phyloP scores from a whole-genome alignment of 257 asterid genomes.

The Lavandula angustifolia region DNA sequence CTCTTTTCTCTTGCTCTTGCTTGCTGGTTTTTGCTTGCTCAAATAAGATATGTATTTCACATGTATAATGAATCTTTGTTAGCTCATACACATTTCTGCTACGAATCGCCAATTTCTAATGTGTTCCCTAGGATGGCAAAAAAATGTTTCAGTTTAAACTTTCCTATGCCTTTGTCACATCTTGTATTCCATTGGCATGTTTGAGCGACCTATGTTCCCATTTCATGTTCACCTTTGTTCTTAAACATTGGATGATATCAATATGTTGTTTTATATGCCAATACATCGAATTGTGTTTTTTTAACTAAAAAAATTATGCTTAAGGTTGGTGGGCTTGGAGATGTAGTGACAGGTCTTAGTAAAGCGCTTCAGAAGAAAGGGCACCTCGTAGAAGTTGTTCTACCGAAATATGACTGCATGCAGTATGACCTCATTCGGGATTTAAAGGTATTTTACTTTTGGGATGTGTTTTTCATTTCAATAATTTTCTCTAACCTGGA shows the following conservation, averaged over 20 bases:
- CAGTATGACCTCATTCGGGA: slow-evolving; percentile 60
- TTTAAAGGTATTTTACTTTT: slow-evolving; percentile 56
- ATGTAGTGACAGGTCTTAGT: slow-evolving; percentile 93
- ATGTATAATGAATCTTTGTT: not conserved
- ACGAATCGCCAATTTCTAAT: not conserved
- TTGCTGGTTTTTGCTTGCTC: not conserved
- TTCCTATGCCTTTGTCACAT: slow-evolving; percentile 1
- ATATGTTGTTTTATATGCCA: not conserved
- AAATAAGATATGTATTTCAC: not conserved
- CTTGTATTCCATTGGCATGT: not conserved
- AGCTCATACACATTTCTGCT: not conserved
- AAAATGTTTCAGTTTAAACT: slow-evolving; percentile 3
- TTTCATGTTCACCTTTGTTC: slow-evolving; percentile 15
- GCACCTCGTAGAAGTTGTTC: slow-evolving; percentile 87
- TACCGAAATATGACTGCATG: slow-evolving; percentile 97
- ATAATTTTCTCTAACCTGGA: slow-evolving; percentile 23
- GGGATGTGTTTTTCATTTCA: slow-evolving; percentile 20
- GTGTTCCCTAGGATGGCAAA: slow-evolving; percentile 2
- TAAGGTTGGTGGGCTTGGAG: slow-evolving; percentile 98
- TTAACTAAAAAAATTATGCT: slow-evolving; percentile 14
- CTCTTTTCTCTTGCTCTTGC: slow-evolving; percentile 3
- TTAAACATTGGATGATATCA: slow-evolving; percentile 25
- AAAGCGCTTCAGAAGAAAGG: slow-evolving; percentile 93
- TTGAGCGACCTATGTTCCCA: slow-evolving; percentile 5
- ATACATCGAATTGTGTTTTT: not conserved